Conservation (phyloP, 371 early-diverging fungal genomes). For the Mucor indicus region DNA sequence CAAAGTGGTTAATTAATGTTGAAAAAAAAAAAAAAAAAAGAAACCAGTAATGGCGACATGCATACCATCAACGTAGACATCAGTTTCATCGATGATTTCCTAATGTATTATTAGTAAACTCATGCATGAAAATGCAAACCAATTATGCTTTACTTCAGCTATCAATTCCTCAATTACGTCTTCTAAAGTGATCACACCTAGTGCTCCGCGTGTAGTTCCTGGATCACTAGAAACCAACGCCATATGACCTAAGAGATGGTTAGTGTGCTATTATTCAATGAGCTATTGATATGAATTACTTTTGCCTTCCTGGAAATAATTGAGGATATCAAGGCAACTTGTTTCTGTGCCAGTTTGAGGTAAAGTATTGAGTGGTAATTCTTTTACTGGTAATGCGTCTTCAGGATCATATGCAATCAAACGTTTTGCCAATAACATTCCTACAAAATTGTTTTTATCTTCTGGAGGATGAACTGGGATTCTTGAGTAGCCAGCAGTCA, state of each 20-base stretch:
- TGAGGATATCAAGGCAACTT: slow-evolving; percentile 86
- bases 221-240: slow-evolving; percentile 70
- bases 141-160: slow-evolving; percentile 73
- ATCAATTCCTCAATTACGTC: slow-evolving; percentile 98
- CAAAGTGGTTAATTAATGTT: background rate
- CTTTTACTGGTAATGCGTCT: slow-evolving; percentile 68
- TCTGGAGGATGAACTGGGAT: slow-evolving; percentile 80
- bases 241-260: slow-evolving; percentile 52
- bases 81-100: slow-evolving; percentile 94
- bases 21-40: background rate
- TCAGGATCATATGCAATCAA: slow-evolving; percentile 85
- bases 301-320: slow-evolving; percentile 91
- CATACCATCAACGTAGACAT: slow-evolving; percentile 83
- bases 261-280: background rate
- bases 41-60: background rate
- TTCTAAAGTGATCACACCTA: slow-evolving; percentile 96
- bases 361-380: slow-evolving; percentile 67
- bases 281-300: slow-evolving; percentile 48
- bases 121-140: background rate
- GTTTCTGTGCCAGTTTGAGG: slow-evolving; percentile 73
- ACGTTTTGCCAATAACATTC: slow-evolving; percentile 87
- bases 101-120: slow-evolving; percentile 13
- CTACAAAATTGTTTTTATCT: slow-evolving; percentile 71
- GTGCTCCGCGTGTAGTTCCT: slow-evolving; percentile 42
- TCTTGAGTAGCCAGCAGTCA: slow-evolving; percentile 84